These are phyloP conservation scores for Dipodascopsis uninucleata DNA, from an alignment of 805 yeast species.

Conservation along the genomic window DNA sequence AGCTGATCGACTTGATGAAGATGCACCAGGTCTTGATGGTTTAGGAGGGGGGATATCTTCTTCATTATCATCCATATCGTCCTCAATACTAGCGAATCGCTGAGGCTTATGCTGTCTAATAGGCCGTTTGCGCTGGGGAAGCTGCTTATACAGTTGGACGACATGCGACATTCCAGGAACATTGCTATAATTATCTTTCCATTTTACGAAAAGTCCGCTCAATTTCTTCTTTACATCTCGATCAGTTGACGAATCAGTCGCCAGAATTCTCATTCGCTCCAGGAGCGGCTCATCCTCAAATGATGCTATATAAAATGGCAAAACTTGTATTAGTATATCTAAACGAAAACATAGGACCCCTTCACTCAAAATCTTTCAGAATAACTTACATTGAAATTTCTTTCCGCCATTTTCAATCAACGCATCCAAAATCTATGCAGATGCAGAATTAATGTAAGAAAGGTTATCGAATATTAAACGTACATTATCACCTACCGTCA, in stretches of 20 bases:
- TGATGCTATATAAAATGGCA: conserved; percentile 1
- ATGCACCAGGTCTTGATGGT: conserved; percentile 3
- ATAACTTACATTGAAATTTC: conserved; percentile 29
- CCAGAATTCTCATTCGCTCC: conserved; percentile 56
- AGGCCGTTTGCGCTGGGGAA: conserved; percentile 40
- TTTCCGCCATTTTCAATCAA: conserved; percentile 55
- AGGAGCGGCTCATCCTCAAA: conserved; percentile 57
- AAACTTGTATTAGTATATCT: background rate
- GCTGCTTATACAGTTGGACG: conserved; percentile 44
- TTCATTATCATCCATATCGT: conserved; percentile 22
- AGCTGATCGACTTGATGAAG: conserved; percentile 9
- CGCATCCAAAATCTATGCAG: conserved; percentile 49
- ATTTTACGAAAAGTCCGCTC: conserved; percentile 53
- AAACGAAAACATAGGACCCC: background rate
- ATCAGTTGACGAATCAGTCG: conserved; percentile 43
- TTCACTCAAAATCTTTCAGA: too few relatives aligned
- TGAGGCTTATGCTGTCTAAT: conserved; percentile 17
- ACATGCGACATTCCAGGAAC: conserved; percentile 49
- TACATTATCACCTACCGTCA: conserved; percentile 44
- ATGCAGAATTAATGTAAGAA: background rate
- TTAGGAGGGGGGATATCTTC: conserved; percentile 12
- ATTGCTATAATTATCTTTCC: conserved; percentile 60
- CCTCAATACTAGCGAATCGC: conserved; percentile 23
- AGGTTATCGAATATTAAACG: conserved; percentile 29
- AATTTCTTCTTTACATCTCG: conserved; percentile 48